Base-by-base conservation (phyloP, 306 rosid species). In the Hippophae rhamnoides region DNA sequence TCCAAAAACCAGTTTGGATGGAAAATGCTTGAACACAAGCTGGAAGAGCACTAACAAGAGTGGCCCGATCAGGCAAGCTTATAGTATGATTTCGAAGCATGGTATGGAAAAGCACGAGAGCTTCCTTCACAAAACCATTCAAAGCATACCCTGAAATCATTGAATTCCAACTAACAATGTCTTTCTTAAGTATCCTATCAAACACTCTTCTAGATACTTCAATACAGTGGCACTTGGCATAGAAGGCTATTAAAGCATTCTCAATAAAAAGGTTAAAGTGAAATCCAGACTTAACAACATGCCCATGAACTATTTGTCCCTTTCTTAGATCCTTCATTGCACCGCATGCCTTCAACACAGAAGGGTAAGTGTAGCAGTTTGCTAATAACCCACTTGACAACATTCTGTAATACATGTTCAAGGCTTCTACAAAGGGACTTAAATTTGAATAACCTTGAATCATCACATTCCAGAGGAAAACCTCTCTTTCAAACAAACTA, bases 291-390 rank as follows among this genome's bases (percentile, higher is more conserved):
- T 86, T 86, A 66, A 79, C 66, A 48, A 56, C 73, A 40, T 79
- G 81, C 14, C 89, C 97, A 58, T 84, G 95, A 63, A 89, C 74
- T 64, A 49, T 71, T 59, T 42, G 55, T 54, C 97, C 93, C 45
- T 69, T 79, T 3, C 18, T 63, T 41, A 23, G 55, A 56, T 73
- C 82, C 64, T 73, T 71, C 76, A 74, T 79, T 9, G 82, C 74
- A 25, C 83, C 80, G 60, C 86, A 86, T 27, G 93, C 97, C 86
- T 86, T 82, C 42, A 89, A 80, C 61, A 80, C 86, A 66, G 81
- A 79, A 52, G 95, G 85, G 76, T 72, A 86, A 7, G 89, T 86
- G 74, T 86, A 89, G 8, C 66, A 47, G 26, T 79, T 86, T 0
- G 82, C 74, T 41, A 59, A 9, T n/a, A 63, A 26, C 7, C 85